Evolutionary conservation across 1,284 basidiomycete species (phyloP), one percentile per base, ranked within the genome.

Genomic region (Apiotrichum sp.): DNA sequence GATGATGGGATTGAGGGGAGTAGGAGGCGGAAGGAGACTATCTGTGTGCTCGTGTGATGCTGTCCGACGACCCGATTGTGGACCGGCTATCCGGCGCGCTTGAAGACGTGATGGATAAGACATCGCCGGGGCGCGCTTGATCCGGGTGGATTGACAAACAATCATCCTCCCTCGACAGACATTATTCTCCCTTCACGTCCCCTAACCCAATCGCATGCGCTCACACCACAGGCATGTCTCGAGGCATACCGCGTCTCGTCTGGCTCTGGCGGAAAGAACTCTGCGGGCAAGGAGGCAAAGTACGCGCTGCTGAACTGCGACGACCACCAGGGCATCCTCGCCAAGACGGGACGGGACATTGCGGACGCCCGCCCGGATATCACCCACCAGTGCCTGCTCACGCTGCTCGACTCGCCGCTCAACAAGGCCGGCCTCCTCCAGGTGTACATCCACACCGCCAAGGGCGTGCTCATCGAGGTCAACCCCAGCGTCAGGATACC

Each of bases 291-390:
- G 62, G 90, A 93, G 62, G 90, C 92, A 62, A 97, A 98, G 78
- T 98, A 98, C 76, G 93, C 93, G 14, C 79, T 99, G 57, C 79
- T 99, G 64, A 99, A 99, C 77, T 98, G 96, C 77, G 95, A 99
- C 75, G 95, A 99, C 68, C 95, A 98, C 77, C 95, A 99, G 75
- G 92, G 95, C 50, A 96, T 99, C 62, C 80, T 99, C 58, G 95
- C 96, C 6, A 98, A 97, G 78, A 97, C 93, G 3, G 92, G 93
- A 33, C 82, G 95, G 66, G 96, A 99, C 77, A 98, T 98, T 65
- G 93, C 96, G 22, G 93, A 98, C 76, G 95, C 96, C 16, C 80
- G 95, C 61, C 95, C 96, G 5, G 96, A 98, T 76, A 98, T 98
- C 70, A 98, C 96, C 0, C 95, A 99, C 76, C 96, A 98, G 83